These are phyloP conservation scores for Pseudogymnoascus sp. DNA, from an alignment of 2,329 filamentous ascomycete genomes.

Conservation along the genomic window DNA sequence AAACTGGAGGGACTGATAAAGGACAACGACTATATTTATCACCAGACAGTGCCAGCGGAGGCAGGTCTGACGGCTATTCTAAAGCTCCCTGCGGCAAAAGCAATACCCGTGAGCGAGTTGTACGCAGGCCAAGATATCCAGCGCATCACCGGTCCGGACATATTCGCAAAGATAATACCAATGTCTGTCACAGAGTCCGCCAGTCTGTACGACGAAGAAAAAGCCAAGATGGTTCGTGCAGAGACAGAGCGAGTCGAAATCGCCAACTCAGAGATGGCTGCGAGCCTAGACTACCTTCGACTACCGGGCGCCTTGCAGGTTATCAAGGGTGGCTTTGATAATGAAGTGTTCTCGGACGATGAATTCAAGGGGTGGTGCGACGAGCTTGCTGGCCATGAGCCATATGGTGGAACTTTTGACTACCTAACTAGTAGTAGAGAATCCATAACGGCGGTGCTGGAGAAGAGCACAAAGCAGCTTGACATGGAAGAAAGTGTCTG, in stretches of 20 bases:
- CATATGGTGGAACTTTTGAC: conserved; percentile 72
- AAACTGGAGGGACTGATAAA: conserved; percentile 69
- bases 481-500: conserved; percentile 98
- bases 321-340: conserved; percentile 84
- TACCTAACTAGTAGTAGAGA: conserved; percentile 70
- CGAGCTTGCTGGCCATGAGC: conserved; percentile 78
- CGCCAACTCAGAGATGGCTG: conserved; percentile 91
- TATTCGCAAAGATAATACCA: conserved; percentile 94
- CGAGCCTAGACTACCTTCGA: conserved; percentile 87
- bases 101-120: conserved; percentile 91
- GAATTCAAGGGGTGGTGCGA: conserved; percentile 93
- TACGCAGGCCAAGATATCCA: conserved; percentile 97
- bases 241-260: conserved; percentile 90
- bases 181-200: conserved; percentile 94
- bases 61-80: conserved; percentile 72
- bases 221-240: conserved; percentile 87
- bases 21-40: conserved; percentile 98
- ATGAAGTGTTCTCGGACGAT: conserved; percentile 78
- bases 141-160: conserved; percentile 89
- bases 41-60: conserved; percentile 82
- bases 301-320: conserved; percentile 84
- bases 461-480: conserved; percentile 76
- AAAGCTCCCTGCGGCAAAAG: conserved; percentile 90
- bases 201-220: conserved; percentile 96
- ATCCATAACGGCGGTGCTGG: conserved; percentile 62